Evolutionary conservation across 768 basidiomycete species (phyloP).

Genomic region (Agaricus sinodeliciosus): DNA sequence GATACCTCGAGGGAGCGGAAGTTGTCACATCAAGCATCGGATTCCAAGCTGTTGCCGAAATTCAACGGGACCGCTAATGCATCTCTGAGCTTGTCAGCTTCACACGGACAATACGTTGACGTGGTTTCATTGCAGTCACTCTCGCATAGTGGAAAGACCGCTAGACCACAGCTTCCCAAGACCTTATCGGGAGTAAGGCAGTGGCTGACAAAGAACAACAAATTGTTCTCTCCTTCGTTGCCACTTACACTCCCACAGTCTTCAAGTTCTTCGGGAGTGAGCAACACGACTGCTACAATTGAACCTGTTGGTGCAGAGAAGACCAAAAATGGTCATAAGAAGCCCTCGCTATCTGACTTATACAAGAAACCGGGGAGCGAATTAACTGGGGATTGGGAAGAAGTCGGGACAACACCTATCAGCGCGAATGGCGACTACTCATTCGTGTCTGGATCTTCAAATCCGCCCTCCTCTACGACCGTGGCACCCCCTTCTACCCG

Average conservation of each 20-base stretch:
- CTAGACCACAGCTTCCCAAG: conserved; percentile 50
- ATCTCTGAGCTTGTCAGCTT: conserved; percentile 22
- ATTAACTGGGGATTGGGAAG: conserved; percentile 60
- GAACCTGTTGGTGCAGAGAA: neutral
- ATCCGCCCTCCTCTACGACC: conserved; percentile 8
- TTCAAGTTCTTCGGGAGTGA: conserved; percentile 7
- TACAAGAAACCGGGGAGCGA: conserved; percentile 55
- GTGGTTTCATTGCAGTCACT: conserved; percentile 29
- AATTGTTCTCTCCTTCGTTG: conserved; percentile 39
- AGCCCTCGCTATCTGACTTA: conserved; percentile 63
- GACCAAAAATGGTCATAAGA: conserved; percentile 39
- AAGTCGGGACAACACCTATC: conserved; percentile 45
- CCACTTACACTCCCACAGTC: conserved; percentile 18
- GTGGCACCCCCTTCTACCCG: conserved; percentile 1
- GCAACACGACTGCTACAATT: neutral
- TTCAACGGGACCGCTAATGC: conserved; percentile 25
- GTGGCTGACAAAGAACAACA: conserved; percentile 66
- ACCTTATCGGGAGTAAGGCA: conserved; percentile 75
- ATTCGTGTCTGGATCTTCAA: conserved; percentile 2
- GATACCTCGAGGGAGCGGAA: conserved; percentile 53
- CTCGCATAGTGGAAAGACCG: conserved; percentile 28
- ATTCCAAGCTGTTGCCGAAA: conserved; percentile 55
- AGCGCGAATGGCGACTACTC: conserved; percentile 21
- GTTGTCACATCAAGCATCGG: conserved; percentile 63
- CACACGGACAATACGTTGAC: conserved; percentile 44